Evolutionary conservation across 2,329 filamentous ascomycete species (phyloP).

Genomic region (Beauveria brongniartii): DNA sequence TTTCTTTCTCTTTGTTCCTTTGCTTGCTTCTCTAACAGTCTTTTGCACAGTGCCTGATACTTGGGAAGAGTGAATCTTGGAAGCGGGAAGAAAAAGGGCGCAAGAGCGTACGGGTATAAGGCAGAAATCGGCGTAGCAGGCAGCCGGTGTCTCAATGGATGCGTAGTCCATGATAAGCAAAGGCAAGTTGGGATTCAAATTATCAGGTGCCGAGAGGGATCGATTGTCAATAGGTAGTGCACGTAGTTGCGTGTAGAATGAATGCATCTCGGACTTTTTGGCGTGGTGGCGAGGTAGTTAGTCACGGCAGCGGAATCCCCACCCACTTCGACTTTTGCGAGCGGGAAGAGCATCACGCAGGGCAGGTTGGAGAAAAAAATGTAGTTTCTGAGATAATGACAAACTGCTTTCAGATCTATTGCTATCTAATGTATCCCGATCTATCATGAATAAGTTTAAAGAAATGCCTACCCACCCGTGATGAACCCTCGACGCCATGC

Average conservation of each 20-base stretch:
- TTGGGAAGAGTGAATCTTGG: not conserved
- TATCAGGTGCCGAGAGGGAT: too few relatives aligned
- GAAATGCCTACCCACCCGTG: not conserved
- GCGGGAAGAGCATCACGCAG: not conserved
- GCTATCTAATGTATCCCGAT: not conserved
- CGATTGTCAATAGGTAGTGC: not conserved
- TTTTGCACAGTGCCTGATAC: not conserved
- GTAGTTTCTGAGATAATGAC: too few relatives aligned
- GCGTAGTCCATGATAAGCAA: conserved; percentile 29
- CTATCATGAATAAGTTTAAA: not conserved
- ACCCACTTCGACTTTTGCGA: not conserved
- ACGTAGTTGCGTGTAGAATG: not conserved
- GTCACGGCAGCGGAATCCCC: not conserved
- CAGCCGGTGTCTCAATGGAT: conserved; percentile 54
- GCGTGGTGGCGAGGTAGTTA: not conserved
- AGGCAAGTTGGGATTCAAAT: not conserved
- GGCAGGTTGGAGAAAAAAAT: not conserved
- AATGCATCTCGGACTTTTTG: not conserved
- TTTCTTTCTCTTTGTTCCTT: not conserved
- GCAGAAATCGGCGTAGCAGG: conserved; percentile 86
- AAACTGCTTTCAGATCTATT: not conserved
- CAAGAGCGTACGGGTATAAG: conserved; percentile 61
- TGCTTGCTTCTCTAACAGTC: not conserved
- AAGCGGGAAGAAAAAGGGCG: not conserved
- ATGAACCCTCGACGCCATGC: not conserved